Base-by-base conservation (phyloP, 495 filamentous ascomycete species). In the Penicillium herquei region DNA sequence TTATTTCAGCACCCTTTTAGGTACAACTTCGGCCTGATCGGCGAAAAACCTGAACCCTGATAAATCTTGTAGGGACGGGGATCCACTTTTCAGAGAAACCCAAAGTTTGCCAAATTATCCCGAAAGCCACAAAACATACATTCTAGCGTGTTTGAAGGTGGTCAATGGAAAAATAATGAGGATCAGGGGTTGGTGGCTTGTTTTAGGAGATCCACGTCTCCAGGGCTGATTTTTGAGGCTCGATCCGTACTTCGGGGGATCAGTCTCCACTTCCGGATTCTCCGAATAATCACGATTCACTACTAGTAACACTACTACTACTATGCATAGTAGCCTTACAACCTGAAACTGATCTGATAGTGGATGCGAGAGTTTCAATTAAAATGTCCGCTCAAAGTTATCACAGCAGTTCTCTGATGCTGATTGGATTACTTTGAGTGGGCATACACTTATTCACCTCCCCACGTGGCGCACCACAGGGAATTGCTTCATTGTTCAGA, bases 171-270 rank as follows among this genome's bases (percentile, higher is more conserved):
- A 42, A 17, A 4, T 10, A 44, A 26, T 16, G n/a, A n/a, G 41
- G 7, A 44, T 8, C 2, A 44, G 30, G 30, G 39, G 7, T 31
- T 14, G 1, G 17, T 16, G 49, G 42, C 46, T 45, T 16, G 21
- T n/a, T n/a, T n/a, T n/a, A n/a, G n/a, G n/a, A n/a, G n/a, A n/a
- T n/a, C n/a, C n/a, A n/a, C n/a, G n/a, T n/a, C n/a, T n/a, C n/a
- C n/a, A n/a, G n/a, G n/a, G n/a, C n/a, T n/a, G n/a, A n/a, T 51
- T 57, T 45, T 51, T 46, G 41, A 33, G 34, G 33, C 48, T 7
- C 30, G 48, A 46, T 14, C 34, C 47, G n/a, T 46, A 44, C 17
- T 44, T 44, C 17, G n/a, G 12, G 8, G 17, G 7, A 3, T 5
- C 17, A 21, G 16, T 26, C 41, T 18, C 41, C 41, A 44, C 41